Base-by-base conservation (phyloP, 2,329 filamentous ascomycete genomes). In the Cladosporium austrohemisphaericum region DNA sequence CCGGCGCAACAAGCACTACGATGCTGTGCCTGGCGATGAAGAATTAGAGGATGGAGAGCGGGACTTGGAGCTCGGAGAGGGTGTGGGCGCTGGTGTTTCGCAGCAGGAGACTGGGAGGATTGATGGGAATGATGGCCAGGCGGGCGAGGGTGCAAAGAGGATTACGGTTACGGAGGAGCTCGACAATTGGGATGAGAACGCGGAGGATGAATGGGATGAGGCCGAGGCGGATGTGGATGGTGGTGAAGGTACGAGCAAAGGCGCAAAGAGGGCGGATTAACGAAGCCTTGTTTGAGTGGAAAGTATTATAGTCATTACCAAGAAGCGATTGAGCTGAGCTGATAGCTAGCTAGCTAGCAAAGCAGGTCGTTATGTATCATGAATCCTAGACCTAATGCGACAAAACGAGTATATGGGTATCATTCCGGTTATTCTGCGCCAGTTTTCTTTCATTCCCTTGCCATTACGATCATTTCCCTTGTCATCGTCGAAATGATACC, bases 101-200 rank as follows among this genome's bases (percentile, higher is more conserved):
- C 55, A 40, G 26, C 64, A 67, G 49, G 66, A 68, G 51, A 64
- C 58, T 11, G 64, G 65, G 2, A 32, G 44, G 25, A 55, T 59
- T 20, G 58, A 65, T n/a, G 26, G 48, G 18, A 57, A 36, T 18
- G 53, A 52, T 11, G 40, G 11, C 60, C 63, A 60, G 10, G 63
- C 62, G 68, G 18, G 72, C 62, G 22, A 69, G 65, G 32, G 86
- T 87, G 55, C 85, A 88, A 67, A 81, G 78, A 23, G 84, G 84
- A 14, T 72, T 63, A n/a, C n/a, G n/a, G 67, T 95, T 16, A 90
- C 94, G 58, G 80, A 92, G 52, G 88, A 94, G 71, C 79, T 95
- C 6, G 91, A 95, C 64, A 89, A 92, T 58, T 95, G 91, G 90
- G 90, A 95, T 63, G 91, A 95, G 71, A 93, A 95, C 68, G 78